phyloP scores from a whole-genome alignment of 176 grass and related monocot genomes.

The barley (Hordeum vulgare) region MorexV3_pseudomolecules_assembly NC_058524.1:242263532-242264031 shows the following conservation, averaged over 20 bases:
- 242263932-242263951: constrained; percentile 90
- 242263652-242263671: neutral
- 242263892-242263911: constrained; percentile 95
- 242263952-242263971: constrained; percentile 86
- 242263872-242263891: constrained; percentile 99
- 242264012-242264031: neutral
- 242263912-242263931: constrained; percentile 65
- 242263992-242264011: constrained; percentile 27
- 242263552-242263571: constrained; percentile 96
- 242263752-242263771: neutral
- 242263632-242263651: constrained; percentile 48
- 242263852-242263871: neutral
- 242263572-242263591: constrained; percentile 89
- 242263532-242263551: constrained; percentile 89
- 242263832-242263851: neutral
- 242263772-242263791: neutral
- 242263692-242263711: constrained; percentile 17
- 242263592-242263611: constrained; percentile 95
- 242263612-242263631: constrained; percentile 94
- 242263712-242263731: neutral
- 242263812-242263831: neutral
- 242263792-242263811: neutral
- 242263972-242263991: constrained; percentile 21
- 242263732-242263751: neutral
- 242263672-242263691: constrained; percentile 13